These are phyloP conservation scores for Chaetomium olivaceum DNA, from an alignment of 2,329 filamentous ascomycete genomes.

Conservation along the genomic window DNA sequence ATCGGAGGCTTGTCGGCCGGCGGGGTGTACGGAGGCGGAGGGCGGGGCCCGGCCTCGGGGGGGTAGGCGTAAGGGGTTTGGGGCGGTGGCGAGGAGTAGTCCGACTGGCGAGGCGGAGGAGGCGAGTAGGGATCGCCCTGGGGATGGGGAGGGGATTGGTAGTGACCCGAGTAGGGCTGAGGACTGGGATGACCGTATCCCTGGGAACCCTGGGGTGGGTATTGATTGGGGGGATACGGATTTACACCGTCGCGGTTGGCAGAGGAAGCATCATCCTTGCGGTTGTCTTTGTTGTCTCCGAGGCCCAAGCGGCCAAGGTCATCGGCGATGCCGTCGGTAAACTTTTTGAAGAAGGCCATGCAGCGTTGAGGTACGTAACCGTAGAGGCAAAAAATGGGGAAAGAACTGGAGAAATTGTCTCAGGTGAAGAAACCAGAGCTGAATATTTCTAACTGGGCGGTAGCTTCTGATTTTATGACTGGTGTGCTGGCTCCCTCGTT, in stretches of 20 bases:
- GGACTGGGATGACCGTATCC: constrained; percentile 17
- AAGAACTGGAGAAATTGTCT: background rate
- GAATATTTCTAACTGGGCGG: background rate
- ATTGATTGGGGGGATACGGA: constrained; percentile 16
- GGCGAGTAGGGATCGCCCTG: constrained; percentile 17
- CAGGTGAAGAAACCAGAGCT: background rate
- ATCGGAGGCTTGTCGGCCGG: constrained; percentile 46
- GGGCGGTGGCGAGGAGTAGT: constrained; percentile 19
- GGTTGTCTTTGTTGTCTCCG: constrained; percentile 38
- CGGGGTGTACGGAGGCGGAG: constrained; percentile 32
- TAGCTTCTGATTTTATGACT: background rate
- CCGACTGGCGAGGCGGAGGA: background rate
- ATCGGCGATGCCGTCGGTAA: constrained; percentile 41
- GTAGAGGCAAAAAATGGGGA: background rate
- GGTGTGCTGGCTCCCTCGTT: no score
- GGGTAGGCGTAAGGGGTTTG: constrained; percentile 12
- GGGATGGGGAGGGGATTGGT: constrained; percentile 7
- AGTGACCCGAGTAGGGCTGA: constrained; percentile 18
- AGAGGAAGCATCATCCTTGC: constrained; percentile 38
- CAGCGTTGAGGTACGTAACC: background rate
- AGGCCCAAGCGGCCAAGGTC: constrained; percentile 38
- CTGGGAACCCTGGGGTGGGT: constrained; percentile 3
- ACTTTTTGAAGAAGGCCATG: constrained; percentile 43
- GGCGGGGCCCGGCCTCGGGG: constrained; percentile 26
- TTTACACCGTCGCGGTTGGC: constrained; percentile 4